A percentile compares a stretch with the other conserved stretches of the same genome.
Evolutionary conservation across 352 stramenopile species (phyloP).

Genomic region (Pythium aristosporum): DNA sequence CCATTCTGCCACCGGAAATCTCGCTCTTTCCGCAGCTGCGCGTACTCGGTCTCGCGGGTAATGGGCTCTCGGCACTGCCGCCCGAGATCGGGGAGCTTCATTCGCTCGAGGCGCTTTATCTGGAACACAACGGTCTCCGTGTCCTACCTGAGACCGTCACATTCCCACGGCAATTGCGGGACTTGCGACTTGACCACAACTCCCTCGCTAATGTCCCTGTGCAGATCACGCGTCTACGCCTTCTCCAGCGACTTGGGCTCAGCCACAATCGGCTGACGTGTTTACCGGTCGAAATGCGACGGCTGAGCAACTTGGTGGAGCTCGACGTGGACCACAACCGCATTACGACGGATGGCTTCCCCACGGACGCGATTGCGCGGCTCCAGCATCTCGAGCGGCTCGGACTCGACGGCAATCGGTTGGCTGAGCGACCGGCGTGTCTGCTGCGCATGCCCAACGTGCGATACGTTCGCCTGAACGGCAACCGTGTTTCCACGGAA

Average conservation of each 20-base stretch:
- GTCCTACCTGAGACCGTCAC: constrained; percentile 34
- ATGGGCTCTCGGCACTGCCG: constrained; percentile 47
- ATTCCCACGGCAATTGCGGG: constrained; percentile 42
- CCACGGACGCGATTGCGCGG: constrained; percentile 38
- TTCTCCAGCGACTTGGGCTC: constrained; percentile 57
- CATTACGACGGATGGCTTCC: constrained; percentile 37
- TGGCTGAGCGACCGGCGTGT: constrained; percentile 27
- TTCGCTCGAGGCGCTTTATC: constrained; percentile 53
- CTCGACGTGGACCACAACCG: constrained; percentile 67
- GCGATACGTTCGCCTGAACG: constrained; percentile 47
- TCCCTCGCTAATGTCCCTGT: constrained; percentile 43
- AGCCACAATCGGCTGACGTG: constrained; percentile 52
- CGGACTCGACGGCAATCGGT: constrained; percentile 58
- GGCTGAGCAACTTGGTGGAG: constrained; percentile 58
- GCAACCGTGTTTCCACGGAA: constrained; percentile 29
- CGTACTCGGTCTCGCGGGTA: constrained; percentile 60
- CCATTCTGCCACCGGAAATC: constrained; percentile 47
- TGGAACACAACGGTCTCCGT: constrained; percentile 62
- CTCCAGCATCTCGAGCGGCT: constrained; percentile 56
- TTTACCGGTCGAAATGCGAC: constrained; percentile 47
- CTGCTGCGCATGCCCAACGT: constrained; percentile 37
- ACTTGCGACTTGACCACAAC: constrained; percentile 61
- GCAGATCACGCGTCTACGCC: constrained; percentile 46
- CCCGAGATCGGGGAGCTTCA: constrained; percentile 34
- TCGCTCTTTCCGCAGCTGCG: constrained; percentile 39